phyloP scores from a whole-genome alignment of 306 rosid species.

The Vachellia pachyceras region DNA sequence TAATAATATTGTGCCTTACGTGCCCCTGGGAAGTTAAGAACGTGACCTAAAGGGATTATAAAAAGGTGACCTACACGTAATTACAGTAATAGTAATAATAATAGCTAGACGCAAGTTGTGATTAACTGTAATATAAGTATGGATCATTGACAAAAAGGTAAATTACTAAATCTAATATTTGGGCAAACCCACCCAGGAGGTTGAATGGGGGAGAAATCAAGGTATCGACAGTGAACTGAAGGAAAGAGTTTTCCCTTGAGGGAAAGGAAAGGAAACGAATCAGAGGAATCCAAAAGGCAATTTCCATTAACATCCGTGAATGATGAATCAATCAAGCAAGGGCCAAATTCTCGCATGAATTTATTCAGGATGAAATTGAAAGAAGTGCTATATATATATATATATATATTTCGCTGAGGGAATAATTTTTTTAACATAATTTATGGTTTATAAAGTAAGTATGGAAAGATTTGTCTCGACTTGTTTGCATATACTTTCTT shows the following conservation, averaged over 20 bases:
- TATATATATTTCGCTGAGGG: too few relatives aligned
- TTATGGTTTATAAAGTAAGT: too few relatives aligned
- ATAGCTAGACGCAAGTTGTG: neutral
- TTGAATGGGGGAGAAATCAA: neutral
- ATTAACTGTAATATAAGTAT: neutral
- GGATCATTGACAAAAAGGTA: neutral
- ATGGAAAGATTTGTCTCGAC: too few relatives aligned
- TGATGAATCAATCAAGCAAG: too few relatives aligned
- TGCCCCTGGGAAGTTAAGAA: neutral
- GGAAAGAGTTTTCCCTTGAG: neutral
- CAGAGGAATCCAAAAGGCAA: too few relatives aligned
- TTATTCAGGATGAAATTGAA: too few relatives aligned
- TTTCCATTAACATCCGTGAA: too few relatives aligned
- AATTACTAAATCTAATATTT: neutral
- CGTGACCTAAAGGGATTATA: neutral
- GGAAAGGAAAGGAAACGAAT: neutral
- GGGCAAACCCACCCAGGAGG: neutral
- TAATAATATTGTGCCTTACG: neutral
- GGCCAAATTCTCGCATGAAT: too few relatives aligned
- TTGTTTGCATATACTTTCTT: too few relatives aligned
- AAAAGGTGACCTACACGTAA: neutral
- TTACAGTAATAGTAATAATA: too few relatives aligned
- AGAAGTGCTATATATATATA: too few relatives aligned
- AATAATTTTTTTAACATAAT: too few relatives aligned
- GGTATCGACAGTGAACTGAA: neutral